A percentile compares a stretch with the other conserved stretches of the same genome.
These are phyloP conservation scores for Candida rishiriensis DNA, from an alignment of 805 yeast species.

Conservation along the genomic window DNA sequence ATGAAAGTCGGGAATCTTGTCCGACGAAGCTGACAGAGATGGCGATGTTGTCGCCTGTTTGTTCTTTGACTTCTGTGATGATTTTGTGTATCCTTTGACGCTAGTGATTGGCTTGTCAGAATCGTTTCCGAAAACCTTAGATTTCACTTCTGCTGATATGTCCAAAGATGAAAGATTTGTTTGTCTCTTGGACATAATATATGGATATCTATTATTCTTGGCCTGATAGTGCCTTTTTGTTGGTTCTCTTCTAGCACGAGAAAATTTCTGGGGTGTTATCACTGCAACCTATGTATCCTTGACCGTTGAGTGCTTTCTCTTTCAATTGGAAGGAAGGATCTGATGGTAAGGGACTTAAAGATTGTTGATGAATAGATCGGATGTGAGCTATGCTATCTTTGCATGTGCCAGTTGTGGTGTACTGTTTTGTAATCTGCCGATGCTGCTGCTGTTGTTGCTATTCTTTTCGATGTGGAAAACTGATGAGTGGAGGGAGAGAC, in stretches of 20 bases:
- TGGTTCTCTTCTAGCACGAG: neutral
- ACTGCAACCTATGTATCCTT: too few relatives aligned
- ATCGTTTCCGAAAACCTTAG: constrained; percentile 23
- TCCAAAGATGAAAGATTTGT: constrained; percentile 8
- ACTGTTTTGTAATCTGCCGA: neutral
- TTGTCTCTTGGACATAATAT: constrained; percentile 12
- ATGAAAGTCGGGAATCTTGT: constrained; percentile 13
- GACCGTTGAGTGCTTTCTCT: too few relatives aligned
- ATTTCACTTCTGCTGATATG: constrained; percentile 21
- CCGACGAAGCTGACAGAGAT: neutral
- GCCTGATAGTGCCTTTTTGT: neutral
- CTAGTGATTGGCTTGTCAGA: constrained; percentile 19
- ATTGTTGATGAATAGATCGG: too few relatives aligned
- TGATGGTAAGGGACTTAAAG: too few relatives aligned
- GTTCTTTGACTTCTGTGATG: constrained; percentile 4
- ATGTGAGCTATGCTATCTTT: too few relatives aligned
- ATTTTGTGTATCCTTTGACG: constrained; percentile 4
- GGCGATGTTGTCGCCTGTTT: constrained; percentile 6
- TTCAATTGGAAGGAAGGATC: too few relatives aligned
- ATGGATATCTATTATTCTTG: too few relatives aligned
- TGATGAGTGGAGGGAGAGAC: too few relatives aligned
- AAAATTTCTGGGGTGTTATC: neutral
- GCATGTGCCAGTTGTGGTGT: too few relatives aligned
- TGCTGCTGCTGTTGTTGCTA: neutral
- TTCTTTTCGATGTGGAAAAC: neutral